phyloP scores from a whole-genome alignment of 257 asterid genomes.

The Solanum piurae region DNA sequence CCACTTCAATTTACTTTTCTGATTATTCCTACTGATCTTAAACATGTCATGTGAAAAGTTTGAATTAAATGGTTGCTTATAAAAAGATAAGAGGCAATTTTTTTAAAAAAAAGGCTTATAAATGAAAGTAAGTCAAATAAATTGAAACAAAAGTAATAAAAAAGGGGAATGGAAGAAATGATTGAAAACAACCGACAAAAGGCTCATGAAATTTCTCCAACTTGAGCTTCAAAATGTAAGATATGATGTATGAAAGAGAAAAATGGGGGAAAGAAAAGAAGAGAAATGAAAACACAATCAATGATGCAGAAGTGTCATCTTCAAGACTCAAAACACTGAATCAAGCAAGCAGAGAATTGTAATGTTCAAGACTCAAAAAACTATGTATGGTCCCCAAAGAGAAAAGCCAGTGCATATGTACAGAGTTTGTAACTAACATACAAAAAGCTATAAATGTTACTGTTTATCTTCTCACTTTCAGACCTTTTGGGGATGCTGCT shows the following conservation, averaged over 20 bases:
- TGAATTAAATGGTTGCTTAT: not conserved
- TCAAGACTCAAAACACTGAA: not conserved
- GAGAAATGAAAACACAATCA: not conserved
- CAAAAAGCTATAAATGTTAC: slow-evolving; percentile 2
- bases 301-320: not conserved
- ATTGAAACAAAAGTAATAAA: not conserved
- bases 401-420: not conserved
- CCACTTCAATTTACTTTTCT: not conserved
- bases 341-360: not conserved
- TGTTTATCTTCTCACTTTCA: not conserved
- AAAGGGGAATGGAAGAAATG: not conserved
- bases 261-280: not conserved
- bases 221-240: not conserved
- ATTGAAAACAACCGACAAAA: not conserved
- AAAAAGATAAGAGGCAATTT: not conserved
- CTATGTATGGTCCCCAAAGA: not conserved
- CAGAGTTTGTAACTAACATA: not conserved
- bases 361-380: not conserved
- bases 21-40: not conserved
- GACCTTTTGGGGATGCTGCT: not conserved
- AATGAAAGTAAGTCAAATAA: not conserved
- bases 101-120: no score
- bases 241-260: not conserved
- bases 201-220: not conserved
- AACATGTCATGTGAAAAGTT: not conserved